A percentile compares a stretch with the other conserved stretches of the same genome.
These are phyloP conservation scores for Pelargonium myrrhifolium DNA, from an alignment of 441 rosid genomes.

Conservation along the genomic window DNA sequence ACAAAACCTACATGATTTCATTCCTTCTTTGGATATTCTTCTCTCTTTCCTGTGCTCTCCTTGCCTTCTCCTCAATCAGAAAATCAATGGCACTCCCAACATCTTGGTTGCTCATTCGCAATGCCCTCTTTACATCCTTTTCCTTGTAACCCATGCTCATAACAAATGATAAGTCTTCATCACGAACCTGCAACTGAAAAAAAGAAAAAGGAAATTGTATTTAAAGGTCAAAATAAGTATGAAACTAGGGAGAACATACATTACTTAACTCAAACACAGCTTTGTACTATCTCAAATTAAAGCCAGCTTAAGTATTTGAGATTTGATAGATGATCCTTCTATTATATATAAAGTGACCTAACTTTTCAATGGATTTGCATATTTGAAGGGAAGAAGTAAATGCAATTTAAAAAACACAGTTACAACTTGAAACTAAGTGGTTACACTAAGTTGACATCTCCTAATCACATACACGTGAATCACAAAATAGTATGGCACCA, in stretches of 20 bases:
- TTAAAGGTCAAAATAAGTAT: neutral
- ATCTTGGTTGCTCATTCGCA: conserved; percentile 69
- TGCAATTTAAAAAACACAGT: neutral
- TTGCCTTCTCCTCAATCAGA: conserved; percentile 64
- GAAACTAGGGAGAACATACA: neutral
- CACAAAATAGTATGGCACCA: neutral
- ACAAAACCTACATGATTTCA: conserved; percentile 44
- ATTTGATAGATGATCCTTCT: neutral
- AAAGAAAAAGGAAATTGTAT: neutral
- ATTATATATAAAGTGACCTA: neutral
- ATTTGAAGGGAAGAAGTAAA: neutral
- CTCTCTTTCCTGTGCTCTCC: conserved; percentile 39
- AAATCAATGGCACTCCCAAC: conserved; percentile 63
- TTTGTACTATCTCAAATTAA: neutral
- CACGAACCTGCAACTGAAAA: conserved; percentile 69
- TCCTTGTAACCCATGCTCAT: conserved; percentile 76
- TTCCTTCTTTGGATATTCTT: conserved; percentile 41
- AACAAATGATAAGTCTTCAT: conserved; percentile 59
- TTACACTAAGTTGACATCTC: neutral
- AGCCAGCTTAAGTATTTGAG: neutral
- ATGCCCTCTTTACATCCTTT: conserved; percentile 63
- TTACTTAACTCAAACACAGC: conserved; percentile 1
- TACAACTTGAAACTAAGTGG: neutral
- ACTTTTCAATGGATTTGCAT: neutral
- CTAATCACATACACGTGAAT: neutral